These are phyloP conservation scores for Cercophora sp. DNA, from an alignment of 495 filamentous ascomycete genomes.

Conservation along the genomic window DNA sequence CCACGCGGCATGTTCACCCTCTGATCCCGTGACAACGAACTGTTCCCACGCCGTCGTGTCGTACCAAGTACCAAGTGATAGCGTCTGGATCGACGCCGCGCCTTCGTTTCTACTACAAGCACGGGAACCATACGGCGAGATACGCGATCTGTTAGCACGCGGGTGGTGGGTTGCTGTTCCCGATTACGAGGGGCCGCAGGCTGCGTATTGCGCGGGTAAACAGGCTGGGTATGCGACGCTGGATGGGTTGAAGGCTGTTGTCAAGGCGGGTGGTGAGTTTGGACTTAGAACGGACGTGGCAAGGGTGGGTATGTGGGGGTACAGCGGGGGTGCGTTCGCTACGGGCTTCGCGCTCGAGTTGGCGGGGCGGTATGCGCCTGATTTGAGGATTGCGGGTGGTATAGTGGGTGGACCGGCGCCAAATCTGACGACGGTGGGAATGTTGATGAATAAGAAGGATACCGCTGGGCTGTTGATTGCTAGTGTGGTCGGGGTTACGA, in stretches of 20 bases:
- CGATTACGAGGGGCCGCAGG: slow-evolving; percentile 44
- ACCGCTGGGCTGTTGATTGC: slow-evolving; percentile 23
- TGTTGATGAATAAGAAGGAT: slow-evolving; percentile 18
- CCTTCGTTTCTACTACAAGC: slow-evolving; percentile 17
- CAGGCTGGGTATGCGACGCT: slow-evolving; percentile 45
- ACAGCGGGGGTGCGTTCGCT: slow-evolving; percentile 55
- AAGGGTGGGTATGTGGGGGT: slow-evolving; percentile 47
- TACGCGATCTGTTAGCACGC: slow-evolving; percentile 15
- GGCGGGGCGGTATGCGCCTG: slow-evolving; percentile 50
- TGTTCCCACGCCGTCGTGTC: slow-evolving; percentile 18
- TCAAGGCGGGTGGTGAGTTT: slow-evolving; percentile 19
- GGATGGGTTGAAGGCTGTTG: slow-evolving; percentile 43
- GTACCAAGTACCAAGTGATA: slow-evolving; percentile 18
- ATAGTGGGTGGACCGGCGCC: slow-evolving; percentile 46
- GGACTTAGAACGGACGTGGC: slow-evolving; percentile 14
- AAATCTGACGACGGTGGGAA: slow-evolving; percentile 29
- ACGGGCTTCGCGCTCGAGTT: slow-evolving; percentile 52
- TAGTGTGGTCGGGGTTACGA: slow-evolving; percentile 24
- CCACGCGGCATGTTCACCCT: neutral
- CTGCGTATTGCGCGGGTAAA: slow-evolving; percentile 39
- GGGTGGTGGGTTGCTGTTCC: slow-evolving; percentile 42
- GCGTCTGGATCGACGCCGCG: slow-evolving; percentile 13
- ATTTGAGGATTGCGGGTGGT: slow-evolving; percentile 44
- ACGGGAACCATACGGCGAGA: slow-evolving; percentile 22
- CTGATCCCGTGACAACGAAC: neutral